A percentile compares a stretch with the other conserved stretches of the same genome.
phyloP scores from a whole-genome alignment of 345 rosid species.

The Rhizophora mangle region DNA sequence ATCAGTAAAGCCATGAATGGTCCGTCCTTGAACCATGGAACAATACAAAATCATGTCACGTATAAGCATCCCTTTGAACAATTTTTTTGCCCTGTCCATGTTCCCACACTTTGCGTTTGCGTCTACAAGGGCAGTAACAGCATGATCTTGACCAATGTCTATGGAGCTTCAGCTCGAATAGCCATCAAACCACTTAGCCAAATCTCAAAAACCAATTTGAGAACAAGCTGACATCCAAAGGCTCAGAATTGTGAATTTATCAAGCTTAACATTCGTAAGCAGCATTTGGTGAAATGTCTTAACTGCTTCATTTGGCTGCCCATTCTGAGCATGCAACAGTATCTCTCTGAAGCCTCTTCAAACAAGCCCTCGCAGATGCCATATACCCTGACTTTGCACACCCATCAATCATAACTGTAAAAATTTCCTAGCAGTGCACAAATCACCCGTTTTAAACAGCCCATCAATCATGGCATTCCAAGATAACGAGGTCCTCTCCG shows the following conservation, averaged over 20 bases:
- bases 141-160: constrained; percentile 39
- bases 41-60: constrained; percentile 51
- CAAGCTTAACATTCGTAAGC: constrained; percentile 43
- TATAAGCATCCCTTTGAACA: constrained; percentile 51
- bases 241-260: constrained; percentile 52
- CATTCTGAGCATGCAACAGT: constrained; percentile 53
- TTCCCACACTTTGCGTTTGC: constrained; percentile 82
- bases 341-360: constrained; percentile 47
- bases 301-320: constrained; percentile 50
- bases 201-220: constrained; percentile 49
- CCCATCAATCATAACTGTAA: constrained; percentile 48
- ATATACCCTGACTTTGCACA: constrained; percentile 45
- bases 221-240: constrained; percentile 76
- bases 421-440: constrained; percentile 29
- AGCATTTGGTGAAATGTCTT: constrained; percentile 40
- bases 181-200: constrained; percentile 56
- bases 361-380: constrained; percentile 49
- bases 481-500: constrained; percentile 43
- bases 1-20: constrained; percentile 47
- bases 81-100: constrained; percentile 48
- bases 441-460: constrained; percentile 48
- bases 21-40: constrained; percentile 63
- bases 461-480: constrained; percentile 69
- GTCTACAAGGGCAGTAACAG: constrained; percentile 58
- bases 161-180: constrained; percentile 38